Evolutionary conservation across 164 flowering plant genomes (phyloP).

Genomic region (Nelumbo lutea): DNA sequence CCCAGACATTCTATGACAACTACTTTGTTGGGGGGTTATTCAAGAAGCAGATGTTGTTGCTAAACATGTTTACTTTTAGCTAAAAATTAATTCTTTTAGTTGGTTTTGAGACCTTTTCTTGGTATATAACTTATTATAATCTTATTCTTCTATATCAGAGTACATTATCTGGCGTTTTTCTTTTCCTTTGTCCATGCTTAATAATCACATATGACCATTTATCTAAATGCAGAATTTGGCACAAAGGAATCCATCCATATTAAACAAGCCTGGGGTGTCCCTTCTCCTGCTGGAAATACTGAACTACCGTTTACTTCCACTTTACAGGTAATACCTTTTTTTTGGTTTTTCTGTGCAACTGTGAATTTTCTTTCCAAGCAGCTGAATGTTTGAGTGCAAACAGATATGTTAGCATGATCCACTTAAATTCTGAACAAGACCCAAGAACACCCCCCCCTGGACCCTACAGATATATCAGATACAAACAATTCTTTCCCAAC

Average conservation of each 20-base stretch:
- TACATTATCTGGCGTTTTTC: neutral
- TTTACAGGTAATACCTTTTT: conserved; percentile 63
- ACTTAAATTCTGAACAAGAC: too few species aligned
- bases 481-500: too few species aligned
- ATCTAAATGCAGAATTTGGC: conserved; percentile 56
- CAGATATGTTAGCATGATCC: too few species aligned
- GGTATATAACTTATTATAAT: neutral
- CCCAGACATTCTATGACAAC: too few species aligned
- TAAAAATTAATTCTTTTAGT: too few species aligned
- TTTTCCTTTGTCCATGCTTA: neutral
- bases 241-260: conserved; percentile 60
- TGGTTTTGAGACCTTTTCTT: neutral
- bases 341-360: neutral
- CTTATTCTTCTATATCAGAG: neutral
- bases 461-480: too few species aligned
- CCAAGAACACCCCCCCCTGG: too few species aligned
- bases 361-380: neutral
- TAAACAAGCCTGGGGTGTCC: conserved; percentile 75
- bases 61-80: neutral
- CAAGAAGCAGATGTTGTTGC: neutral
- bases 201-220: conserved; percentile 1
- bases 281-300: conserved; percentile 83
- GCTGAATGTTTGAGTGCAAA: too few species aligned
- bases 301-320: conserved; percentile 89
- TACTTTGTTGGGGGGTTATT: neutral